Conservation (phyloP, 176 grass and related monocot genomes). For the Triticum urartu region DNA sequence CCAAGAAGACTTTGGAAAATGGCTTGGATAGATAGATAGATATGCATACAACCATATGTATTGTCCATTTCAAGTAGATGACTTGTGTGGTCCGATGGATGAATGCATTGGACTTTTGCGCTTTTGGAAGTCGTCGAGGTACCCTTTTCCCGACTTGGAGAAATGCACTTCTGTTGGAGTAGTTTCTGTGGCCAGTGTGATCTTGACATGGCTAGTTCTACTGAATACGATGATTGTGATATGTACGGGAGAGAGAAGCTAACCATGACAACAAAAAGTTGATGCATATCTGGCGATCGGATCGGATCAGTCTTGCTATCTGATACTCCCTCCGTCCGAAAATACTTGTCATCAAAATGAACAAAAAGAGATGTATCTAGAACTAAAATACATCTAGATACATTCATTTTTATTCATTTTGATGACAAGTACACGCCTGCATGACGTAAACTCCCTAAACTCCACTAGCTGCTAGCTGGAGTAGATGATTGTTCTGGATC, state of each 20-base stretch:
- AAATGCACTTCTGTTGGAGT: background rate
- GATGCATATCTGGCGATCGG: background rate
- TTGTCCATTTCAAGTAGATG: background rate
- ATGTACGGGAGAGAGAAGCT: background rate
- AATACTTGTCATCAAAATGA: too few species aligned
- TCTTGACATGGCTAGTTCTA: background rate
- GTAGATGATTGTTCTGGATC: background rate
- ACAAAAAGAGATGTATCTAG: too few species aligned
- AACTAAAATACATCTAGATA: too few species aligned
- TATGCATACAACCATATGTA: too few species aligned
- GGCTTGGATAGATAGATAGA: background rate
- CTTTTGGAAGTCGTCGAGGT: constrained; percentile 7
- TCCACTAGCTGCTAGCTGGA: background rate
- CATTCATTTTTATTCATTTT: too few species aligned
- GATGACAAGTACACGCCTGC: background rate
- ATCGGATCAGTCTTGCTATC: background rate
- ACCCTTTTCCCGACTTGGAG: constrained; percentile 22
- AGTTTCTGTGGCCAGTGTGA: background rate
- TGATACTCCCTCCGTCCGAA: too few species aligned
- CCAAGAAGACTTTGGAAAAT: background rate
- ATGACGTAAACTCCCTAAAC: background rate
- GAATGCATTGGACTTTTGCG: background rate
- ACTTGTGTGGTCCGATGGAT: background rate
- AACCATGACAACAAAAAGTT: background rate
- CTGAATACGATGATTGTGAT: background rate